These are phyloP conservation scores for Anthostomella pinea DNA, from an alignment of 2,329 filamentous ascomycete genomes.

Conservation along the genomic window DNA sequence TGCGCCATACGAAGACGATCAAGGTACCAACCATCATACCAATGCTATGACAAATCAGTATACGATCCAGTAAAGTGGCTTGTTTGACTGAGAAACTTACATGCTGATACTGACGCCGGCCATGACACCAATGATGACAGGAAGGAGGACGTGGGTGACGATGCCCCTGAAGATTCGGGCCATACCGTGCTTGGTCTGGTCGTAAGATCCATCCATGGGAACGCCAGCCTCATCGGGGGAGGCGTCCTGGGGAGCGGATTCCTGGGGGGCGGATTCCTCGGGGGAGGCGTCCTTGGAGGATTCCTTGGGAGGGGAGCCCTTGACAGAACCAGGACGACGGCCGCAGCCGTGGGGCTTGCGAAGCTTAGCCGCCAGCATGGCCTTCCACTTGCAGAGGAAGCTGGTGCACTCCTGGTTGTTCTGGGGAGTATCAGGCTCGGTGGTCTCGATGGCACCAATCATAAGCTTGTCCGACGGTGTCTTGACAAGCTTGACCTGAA, in stretches of 20 bases:
- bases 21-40: slow-evolving; percentile 65
- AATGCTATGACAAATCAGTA: slow-evolving; percentile 42
- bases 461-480: slow-evolving; percentile 52
- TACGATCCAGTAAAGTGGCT: not conserved
- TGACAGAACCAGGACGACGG: slow-evolving; percentile 20
- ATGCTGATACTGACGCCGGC: slow-evolving; percentile 67
- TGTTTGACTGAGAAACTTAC: slow-evolving; percentile 39
- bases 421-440: slow-evolving; percentile 25
- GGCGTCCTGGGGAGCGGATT: too few relatives aligned
- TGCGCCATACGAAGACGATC: slow-evolving; percentile 57
- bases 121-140: slow-evolving; percentile 65
- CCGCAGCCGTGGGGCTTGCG: slow-evolving; percentile 36
- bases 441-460: slow-evolving; percentile 48
- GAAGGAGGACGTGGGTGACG: slow-evolving; percentile 62
- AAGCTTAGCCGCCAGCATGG: slow-evolving; percentile 40
- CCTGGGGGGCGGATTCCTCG: too few relatives aligned
- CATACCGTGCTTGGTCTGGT: slow-evolving; percentile 37
- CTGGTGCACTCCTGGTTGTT: slow-evolving; percentile 35
- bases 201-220: too few relatives aligned
- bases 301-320: slow-evolving; percentile 7
- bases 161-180: slow-evolving; percentile 52
- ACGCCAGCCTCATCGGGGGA: too few relatives aligned
- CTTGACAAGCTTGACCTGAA: slow-evolving; percentile 62
- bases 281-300: too few relatives aligned
- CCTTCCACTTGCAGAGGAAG: slow-evolving; percentile 54